Evolutionary conservation across 805 yeast species (phyloP), one percentile per base, ranked within the genome.

Genomic region (Cyberlindnera misumaiensis): DNA sequence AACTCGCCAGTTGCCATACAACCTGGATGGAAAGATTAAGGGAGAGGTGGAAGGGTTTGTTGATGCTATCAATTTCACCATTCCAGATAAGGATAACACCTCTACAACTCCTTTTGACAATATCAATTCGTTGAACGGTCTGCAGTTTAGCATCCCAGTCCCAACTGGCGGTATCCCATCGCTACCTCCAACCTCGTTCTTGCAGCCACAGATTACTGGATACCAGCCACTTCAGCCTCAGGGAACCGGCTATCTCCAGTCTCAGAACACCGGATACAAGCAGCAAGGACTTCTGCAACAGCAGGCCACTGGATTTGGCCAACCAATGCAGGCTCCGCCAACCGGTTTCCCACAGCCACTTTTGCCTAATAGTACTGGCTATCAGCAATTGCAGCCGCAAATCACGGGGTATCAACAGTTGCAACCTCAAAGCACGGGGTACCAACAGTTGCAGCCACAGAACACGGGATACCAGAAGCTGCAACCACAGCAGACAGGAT

Each of bases 41-140:
- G 84, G 83, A 55, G 97, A 90, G 60, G 96, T 90, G 11, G 74
- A 80, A 43, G 82, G 93, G 43, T 83, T 89, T 63, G 89, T 89
- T 29, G 96, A 88, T 60, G 85, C 87, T 24, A 89, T 90, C 51
- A 83, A 78, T 52, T 82, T 88, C 55, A 70, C 77, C 36, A 75
- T 86, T 37, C 87, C 85, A 1, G 90, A 80, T 45, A 65, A 62
- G 3, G 49, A 47, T 13, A 48, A 49, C 14, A 48, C 51, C 20
- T 35, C 45, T 5, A 59, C 52, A 38, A 67, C 71, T 10, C 71
- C 73, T 7, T 68, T 68, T 44, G 72, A 67, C 38, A 59, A 60
- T 39, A 43, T 65, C 42, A 33, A 52, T 8, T 54, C 45, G 12
- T 65, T 63, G 45, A 60, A 65, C 18, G 64, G 68, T 18, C 53